These are phyloP conservation scores for Bertia moriformis DNA, from an alignment of 2,329 filamentous ascomycete genomes.

Conservation along the genomic window DNA sequence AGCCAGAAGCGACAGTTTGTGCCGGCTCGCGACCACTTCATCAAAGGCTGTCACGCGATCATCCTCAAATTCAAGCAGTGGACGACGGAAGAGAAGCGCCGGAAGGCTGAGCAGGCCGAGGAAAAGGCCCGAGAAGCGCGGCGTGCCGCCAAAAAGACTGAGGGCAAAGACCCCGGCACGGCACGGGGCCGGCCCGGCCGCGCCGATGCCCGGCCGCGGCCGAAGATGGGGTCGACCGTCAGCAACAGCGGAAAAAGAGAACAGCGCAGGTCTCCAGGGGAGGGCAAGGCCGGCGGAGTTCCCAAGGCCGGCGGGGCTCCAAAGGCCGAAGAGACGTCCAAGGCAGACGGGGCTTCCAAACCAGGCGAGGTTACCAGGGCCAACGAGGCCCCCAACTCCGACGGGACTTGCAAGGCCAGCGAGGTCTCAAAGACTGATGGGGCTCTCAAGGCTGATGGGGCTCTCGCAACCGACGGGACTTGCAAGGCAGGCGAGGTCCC, in stretches of 20 bases:
- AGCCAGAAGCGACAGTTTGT: constrained; percentile 76
- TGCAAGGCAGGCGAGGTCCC: background rate
- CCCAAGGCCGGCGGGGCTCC: background rate
- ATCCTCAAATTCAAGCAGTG: constrained; percentile 78
- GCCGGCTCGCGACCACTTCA: constrained; percentile 70
- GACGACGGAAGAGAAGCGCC: constrained; percentile 77
- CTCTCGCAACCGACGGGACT: background rate
- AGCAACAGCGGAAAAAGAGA: too few species aligned
- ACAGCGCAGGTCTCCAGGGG: too few species aligned
- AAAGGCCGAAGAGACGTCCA: background rate
- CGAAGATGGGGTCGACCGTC: too few species aligned
- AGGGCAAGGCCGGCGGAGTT: too few species aligned
- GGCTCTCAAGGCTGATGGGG: background rate
- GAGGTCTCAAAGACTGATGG: background rate
- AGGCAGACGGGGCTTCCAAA: background rate
- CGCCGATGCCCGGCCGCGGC: too few species aligned
- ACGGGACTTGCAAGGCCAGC: background rate
- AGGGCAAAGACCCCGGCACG: constrained; percentile 7
- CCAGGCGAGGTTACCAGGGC: background rate
- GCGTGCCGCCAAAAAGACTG: constrained; percentile 7
- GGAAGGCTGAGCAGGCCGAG: constrained; percentile 65
- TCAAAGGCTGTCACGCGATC: constrained; percentile 66
- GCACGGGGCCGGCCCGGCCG: constrained; percentile 11
- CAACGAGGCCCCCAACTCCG: background rate
- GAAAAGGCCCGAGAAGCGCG: constrained; percentile 12